Evolutionary conservation across 2,329 filamentous ascomycete genomes (phyloP).

Genomic region (Akanthomyces lecanii): DNA sequence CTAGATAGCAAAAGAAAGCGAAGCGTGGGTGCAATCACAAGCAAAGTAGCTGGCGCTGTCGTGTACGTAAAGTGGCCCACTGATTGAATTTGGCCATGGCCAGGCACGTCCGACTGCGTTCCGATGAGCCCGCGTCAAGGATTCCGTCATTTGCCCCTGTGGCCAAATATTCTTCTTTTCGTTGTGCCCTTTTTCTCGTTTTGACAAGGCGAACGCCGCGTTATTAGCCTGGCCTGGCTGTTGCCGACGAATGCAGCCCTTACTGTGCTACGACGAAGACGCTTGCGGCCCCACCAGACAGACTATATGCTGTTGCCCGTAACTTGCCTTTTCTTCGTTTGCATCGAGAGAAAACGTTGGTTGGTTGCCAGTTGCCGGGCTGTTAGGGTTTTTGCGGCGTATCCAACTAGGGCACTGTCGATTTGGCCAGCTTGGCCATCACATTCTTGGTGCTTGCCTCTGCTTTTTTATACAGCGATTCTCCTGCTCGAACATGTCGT

Average conservation of each 20-base stretch:
- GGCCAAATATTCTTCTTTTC: background rate
- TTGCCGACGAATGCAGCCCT: background rate
- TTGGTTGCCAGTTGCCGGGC: background rate
- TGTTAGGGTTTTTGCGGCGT: background rate
- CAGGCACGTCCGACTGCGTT: background rate
- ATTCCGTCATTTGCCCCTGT: background rate
- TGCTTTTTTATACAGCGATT: too few relatives aligned
- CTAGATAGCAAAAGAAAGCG: background rate
- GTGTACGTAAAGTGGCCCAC: background rate
- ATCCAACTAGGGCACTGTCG: too few relatives aligned
- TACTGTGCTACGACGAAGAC: background rate
- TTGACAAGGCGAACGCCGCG: too few relatives aligned
- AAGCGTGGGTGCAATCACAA: slow-evolving; percentile 6
- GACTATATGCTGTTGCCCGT: background rate
- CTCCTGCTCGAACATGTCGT: too few relatives aligned
- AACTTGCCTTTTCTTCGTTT: background rate
- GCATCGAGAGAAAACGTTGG: background rate
- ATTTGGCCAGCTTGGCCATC: too few relatives aligned
- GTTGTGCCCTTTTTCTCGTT: background rate
- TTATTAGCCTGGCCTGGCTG: background rate
- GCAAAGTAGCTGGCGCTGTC: background rate
- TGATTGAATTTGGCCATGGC: background rate
- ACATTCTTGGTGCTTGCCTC: too few relatives aligned
- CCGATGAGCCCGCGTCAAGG: background rate
- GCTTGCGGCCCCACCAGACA: slow-evolving; percentile 6